Evolutionary conservation across 2,329 filamentous ascomycete genomes (phyloP).

Genomic region (Aureobasidium leucospermi): DNA sequence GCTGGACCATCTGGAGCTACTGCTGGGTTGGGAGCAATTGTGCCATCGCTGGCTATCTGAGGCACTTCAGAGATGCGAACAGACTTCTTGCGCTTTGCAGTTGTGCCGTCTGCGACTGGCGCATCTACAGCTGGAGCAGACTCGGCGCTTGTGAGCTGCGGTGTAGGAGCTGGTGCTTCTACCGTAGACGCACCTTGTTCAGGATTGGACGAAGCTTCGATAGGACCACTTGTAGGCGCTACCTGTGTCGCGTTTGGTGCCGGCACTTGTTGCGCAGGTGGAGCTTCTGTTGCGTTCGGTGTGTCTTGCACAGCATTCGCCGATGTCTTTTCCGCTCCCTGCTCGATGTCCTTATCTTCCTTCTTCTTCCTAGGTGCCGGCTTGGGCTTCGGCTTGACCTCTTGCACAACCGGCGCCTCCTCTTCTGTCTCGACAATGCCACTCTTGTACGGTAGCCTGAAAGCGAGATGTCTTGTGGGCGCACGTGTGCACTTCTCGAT

Average conservation of each 20-base stretch:
- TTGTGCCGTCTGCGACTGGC: not conserved
- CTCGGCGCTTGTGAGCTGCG: not conserved
- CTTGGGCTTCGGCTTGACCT: conserved; percentile 10
- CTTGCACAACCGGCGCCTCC: conserved; percentile 18
- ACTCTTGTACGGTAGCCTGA: conserved; percentile 42
- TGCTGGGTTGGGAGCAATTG: not conserved
- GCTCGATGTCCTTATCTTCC: conserved; percentile 9
- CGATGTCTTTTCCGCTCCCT: not conserved
- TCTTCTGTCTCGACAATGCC: conserved; percentile 29
- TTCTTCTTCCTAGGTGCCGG: conserved; percentile 8
- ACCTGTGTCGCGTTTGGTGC: not conserved
- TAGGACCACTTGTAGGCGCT: not conserved
- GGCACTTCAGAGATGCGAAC: conserved; percentile 8
- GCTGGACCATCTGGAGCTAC: not conserved
- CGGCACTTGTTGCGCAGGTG: not conserved
- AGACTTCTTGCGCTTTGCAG: conserved; percentile 3
- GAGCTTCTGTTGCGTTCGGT: not conserved
- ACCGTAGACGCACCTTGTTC: not conserved
- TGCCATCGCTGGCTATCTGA: not conserved
- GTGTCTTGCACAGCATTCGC: not conserved
- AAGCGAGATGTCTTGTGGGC: conserved; percentile 48
- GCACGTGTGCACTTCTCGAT: conserved; percentile 52
- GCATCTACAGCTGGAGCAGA: not conserved
- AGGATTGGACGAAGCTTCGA: not conserved
- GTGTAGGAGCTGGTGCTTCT: not conserved